phyloP scores from a whole-genome alignment of 106 monocot genomes.

The Gastrodia elata region DNA sequence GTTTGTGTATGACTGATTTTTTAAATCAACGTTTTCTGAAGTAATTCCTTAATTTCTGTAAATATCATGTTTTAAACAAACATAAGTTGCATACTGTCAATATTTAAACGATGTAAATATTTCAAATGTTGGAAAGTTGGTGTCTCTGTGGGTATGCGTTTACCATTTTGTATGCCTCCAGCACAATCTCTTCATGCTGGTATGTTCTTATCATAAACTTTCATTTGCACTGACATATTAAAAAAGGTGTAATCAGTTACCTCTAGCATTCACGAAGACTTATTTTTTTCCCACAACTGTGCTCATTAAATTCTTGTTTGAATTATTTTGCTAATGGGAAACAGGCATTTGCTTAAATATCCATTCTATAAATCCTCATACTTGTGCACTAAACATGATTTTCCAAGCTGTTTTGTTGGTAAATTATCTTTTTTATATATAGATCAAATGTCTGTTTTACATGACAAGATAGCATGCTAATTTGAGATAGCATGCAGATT shows the following conservation, averaged over 20 bases:
- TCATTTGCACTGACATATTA: neutral
- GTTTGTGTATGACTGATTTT: neutral
- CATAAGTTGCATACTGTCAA: neutral
- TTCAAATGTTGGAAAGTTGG: neutral
- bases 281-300: neutral
- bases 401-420: neutral
- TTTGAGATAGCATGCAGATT: constrained; percentile 23
- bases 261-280: neutral
- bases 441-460: neutral
- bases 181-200: too few relatives aligned
- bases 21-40: neutral
- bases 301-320: neutral
- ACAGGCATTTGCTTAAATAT: neutral
- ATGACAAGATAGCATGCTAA: neutral
- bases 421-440: neutral
- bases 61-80: neutral
- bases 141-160: neutral
- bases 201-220: too few relatives aligned
- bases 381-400: neutral
- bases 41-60: neutral
- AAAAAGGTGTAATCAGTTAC: neutral
- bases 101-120: too few relatives aligned
- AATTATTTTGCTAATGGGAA: neutral
- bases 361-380: neutral
- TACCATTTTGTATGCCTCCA: too few relatives aligned